Evolutionary conservation across 768 basidiomycete species (phyloP), one percentile per base, ranked within the genome.

Genomic region (Agaricus bisporus): DNA sequence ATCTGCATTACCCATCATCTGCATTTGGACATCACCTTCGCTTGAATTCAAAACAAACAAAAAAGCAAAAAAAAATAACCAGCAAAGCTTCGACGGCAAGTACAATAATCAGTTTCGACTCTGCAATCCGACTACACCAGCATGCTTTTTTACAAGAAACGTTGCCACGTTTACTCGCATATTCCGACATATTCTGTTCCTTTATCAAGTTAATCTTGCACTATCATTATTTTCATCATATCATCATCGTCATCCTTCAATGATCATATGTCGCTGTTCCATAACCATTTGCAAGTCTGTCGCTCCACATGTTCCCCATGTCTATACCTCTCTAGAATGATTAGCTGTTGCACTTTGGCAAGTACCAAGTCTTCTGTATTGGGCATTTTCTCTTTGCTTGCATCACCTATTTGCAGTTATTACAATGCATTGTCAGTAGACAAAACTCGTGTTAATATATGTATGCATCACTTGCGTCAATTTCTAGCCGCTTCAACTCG

Each of bases 1-100:
- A 48, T 54, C 53, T 54, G 53, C 53, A 54, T 48, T 39, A 48
- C 35, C 45, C 41, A 47, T 54, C 46, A 54, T 54, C 53, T 54
- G 53, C 53, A 54, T 54, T 48, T 54, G 41, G 47, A 54, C 47
- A 35, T 48, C 41, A 47, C 29, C 17, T 39, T 11, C 52, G 29
- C 41, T 54, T 46, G 52, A 46, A 54, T 41, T 41, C 3, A 48
- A 48, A 48, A 51, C 9, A 7, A 51, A 22, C 1, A 22, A 22
- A 22, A 4, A 4, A 1, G 4, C 1, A 22, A 22, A 22, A 22
- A 22, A 22, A 22, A 22, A 22, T 2, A 22, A 22, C 4, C 42
- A 20, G 36, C 35, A 32, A 28, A 17, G 38, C 36, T 28, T 32
- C 29, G 48, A 41, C 39, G 6, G 39, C 25, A 7, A 54, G 17